Evolutionary conservation across 2,329 filamentous ascomycete genomes (phyloP).

Genomic region (Phoma sp.): DNA sequence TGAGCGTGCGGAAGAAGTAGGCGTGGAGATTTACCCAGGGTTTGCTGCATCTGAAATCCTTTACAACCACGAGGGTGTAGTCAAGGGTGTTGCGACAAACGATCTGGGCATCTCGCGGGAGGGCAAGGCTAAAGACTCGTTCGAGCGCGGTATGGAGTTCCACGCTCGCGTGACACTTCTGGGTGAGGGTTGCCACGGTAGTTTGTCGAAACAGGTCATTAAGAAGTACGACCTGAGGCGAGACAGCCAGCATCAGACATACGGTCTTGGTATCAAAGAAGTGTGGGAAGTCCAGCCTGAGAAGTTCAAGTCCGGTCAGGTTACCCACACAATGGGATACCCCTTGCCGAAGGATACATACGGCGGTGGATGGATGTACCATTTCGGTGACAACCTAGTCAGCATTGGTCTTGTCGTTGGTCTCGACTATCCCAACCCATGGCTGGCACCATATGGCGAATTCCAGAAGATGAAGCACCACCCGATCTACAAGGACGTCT

Average conservation of each 20-base stretch:
- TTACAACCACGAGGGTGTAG: constrained; percentile 83
- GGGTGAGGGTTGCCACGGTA: constrained; percentile 94
- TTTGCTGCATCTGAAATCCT: constrained; percentile 94
- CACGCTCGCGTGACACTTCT: constrained; percentile 91
- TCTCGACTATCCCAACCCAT: constrained; percentile 95
- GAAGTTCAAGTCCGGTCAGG: constrained; percentile 85
- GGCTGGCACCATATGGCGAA: constrained; percentile 92
- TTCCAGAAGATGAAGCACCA: constrained; percentile 99
- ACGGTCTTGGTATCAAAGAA: constrained; percentile 92
- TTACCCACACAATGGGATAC: constrained; percentile 92
- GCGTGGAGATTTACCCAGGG: constrained; percentile 94
- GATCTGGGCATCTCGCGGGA: constrained; percentile 84
- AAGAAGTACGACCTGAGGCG: constrained; percentile 90
- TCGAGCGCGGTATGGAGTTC: constrained; percentile 98
- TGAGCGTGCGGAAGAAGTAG: constrained; percentile 93
- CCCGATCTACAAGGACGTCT: constrained; percentile 80
- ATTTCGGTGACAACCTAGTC: constrained; percentile 97
- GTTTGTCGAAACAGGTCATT: constrained; percentile 90
- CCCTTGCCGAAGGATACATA: constrained; percentile 88
- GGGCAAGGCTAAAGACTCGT: constrained; percentile 85
- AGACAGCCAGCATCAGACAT: constrained; percentile 93
- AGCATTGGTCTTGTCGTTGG: constrained; percentile 90
- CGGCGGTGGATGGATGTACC: constrained; percentile 98
- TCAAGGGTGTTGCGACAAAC: constrained; percentile 94
- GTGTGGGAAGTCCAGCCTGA: constrained; percentile 95